Evolutionary conservation across 73 alveolate species (phyloP).

Genomic region (Paraurostyla sp.): DNA sequence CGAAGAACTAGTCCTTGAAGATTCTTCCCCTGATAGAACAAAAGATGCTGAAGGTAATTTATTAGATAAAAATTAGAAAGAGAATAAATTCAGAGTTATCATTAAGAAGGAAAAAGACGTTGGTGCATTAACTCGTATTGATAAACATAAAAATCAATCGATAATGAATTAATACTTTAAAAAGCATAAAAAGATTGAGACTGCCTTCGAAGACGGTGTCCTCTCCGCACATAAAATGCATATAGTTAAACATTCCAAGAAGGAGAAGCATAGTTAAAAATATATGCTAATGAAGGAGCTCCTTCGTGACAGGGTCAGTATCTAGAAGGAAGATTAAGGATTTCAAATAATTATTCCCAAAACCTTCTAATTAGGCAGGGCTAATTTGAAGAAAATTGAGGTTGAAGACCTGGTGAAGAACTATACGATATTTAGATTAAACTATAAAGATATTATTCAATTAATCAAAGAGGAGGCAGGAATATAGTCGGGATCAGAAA

Average conservation of each 20-base stretch:
- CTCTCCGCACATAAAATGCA: conserved; percentile 50
- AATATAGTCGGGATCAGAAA: not conserved
- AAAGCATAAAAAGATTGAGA: not conserved
- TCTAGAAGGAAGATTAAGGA: conserved; percentile 24
- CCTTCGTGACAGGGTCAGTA: conserved; percentile 19
- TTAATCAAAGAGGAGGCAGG: not conserved
- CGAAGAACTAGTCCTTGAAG: not conserved
- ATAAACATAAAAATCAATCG: not conserved
- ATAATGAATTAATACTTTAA: not conserved
- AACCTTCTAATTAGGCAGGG: conserved; percentile 23
- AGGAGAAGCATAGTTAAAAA: conserved; percentile 20
- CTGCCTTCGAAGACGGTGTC: conserved; percentile 15
- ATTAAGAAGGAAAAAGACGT: conserved; percentile 6
- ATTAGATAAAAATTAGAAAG: not conserved
- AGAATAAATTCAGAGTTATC: not conserved
- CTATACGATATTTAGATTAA: conserved; percentile 5
- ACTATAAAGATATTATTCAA: not conserved
- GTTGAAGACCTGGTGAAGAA: conserved; percentile 20
- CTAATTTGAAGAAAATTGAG: conserved; percentile 5
- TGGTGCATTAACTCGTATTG: not conserved
- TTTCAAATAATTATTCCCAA: conserved; percentile 28
- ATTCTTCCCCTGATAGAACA: not conserved
- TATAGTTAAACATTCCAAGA: conserved; percentile 25
- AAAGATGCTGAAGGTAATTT: not conserved
- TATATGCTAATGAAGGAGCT: conserved; percentile 31